phyloP scores from a whole-genome alignment of 768 basidiomycete species.

The Rhodosporidiobolus sp. region DNA sequence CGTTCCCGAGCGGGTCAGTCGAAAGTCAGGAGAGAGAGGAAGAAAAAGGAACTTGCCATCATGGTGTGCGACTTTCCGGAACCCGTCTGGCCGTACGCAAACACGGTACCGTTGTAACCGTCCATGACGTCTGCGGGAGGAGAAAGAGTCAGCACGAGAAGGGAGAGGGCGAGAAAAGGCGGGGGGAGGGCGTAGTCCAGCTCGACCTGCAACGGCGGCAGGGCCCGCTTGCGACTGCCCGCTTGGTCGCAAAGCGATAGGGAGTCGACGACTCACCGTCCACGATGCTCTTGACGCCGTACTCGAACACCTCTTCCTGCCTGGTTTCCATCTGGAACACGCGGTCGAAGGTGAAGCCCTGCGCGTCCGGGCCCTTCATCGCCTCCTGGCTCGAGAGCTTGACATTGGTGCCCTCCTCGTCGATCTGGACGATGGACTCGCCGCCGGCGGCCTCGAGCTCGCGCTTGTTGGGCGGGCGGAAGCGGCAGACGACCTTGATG shows the following conservation, averaged over 20 bases:
- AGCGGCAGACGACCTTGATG: conserved; percentile 99
- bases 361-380: conserved; percentile 77
- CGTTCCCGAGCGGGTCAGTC: background rate
- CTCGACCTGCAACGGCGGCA: too few species aligned
- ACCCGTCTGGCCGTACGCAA: conserved; percentile 76
- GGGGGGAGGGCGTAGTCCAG: too few species aligned
- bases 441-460: conserved; percentile 76
- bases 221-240: too few species aligned
- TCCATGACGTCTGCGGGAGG: conserved; percentile 79
- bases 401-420: conserved; percentile 79
- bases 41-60: conserved; percentile 65
- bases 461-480: conserved; percentile 89
- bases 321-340: conserved; percentile 88
- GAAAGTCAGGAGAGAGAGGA: conserved; percentile 10
- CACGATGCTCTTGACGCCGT: conserved; percentile 95
- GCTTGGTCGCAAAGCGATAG: background rate
- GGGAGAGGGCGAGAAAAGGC: background rate
- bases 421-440: conserved; percentile 83
- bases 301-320: conserved; percentile 95
- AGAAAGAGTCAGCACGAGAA: background rate
- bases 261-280: conserved; percentile 60
- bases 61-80: conserved; percentile 94
- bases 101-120: conserved; percentile 96
- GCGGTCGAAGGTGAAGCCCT: conserved; percentile 96
- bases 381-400: conserved; percentile 68